Percentiles rank a stretch among this genome's conserved stretches.
Evolutionary conservation across 2,329 filamentous ascomycete species (phyloP).

Genomic region (Alternaria atra): DNA sequence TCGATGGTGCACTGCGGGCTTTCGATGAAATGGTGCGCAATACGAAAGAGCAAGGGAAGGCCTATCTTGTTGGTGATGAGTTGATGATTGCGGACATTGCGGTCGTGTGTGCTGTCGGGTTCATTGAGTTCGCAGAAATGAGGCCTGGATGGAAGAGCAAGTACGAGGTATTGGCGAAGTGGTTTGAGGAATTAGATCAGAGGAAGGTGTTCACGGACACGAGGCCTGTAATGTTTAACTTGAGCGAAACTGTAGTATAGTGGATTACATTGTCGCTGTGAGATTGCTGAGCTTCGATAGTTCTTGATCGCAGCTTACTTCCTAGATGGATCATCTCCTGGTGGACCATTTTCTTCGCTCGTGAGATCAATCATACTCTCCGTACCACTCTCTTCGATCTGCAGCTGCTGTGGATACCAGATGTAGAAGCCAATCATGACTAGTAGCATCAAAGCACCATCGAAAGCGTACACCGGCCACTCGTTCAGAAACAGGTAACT

Average conservation of each 20-base stretch:
- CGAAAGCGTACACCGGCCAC: constrained; percentile 62
- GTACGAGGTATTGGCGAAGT: constrained; percentile 19
- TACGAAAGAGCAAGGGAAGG: constrained; percentile 13
- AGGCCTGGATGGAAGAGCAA: constrained; percentile 17
- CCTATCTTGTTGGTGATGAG: constrained; percentile 21
- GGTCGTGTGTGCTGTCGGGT: constrained; percentile 19
- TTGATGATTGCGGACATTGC: constrained; percentile 29
- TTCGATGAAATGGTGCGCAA: constrained; percentile 18
- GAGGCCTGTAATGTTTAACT: constrained; percentile 28
- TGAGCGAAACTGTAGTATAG: constrained; percentile 25
- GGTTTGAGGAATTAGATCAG: constrained; percentile 20
- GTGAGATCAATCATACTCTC: constrained; percentile 19
- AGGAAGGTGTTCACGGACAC: constrained; percentile 26
- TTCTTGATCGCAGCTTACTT: background rate
- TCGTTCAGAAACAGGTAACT: constrained; percentile 60
- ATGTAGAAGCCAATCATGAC: constrained; percentile 18
- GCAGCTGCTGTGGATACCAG: constrained; percentile 19
- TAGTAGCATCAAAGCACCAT: constrained; percentile 56
- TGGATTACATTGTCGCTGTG: background rate
- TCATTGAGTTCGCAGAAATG: constrained; percentile 20
- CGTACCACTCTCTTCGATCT: background rate
- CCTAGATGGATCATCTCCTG: background rate
- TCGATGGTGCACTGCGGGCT: constrained; percentile 22
- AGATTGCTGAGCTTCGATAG: background rate
- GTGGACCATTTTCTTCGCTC: background rate